Evolutionary conservation across 768 basidiomycete genomes (phyloP), one percentile per base, ranked within the genome.

Genomic region (Pleurotus salmoneostramineus): DNA sequence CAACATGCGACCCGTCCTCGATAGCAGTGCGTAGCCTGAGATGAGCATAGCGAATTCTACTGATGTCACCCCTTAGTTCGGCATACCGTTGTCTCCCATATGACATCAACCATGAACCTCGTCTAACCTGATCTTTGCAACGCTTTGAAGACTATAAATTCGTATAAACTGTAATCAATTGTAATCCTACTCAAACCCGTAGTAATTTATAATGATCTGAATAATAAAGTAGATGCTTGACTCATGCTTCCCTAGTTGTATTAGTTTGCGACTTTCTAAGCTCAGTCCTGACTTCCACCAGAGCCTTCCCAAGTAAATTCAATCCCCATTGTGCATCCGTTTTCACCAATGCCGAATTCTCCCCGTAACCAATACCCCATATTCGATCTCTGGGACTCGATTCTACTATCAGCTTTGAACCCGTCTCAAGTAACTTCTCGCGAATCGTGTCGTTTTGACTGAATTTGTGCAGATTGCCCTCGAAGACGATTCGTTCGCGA

Each of bases 321-420:
- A 77, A 55, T 4, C 84, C 85, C 85, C 84, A 86, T 27, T 72
- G 59, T n/a, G 68, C 66, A 60, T 66, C 65, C 59, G 65, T 68
- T 49, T 63, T 69, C 37, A 63, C 63, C 57, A 77, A 55, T 43
- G 84, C 84, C 56, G 77, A 77, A 64, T 74, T 73, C 68, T 74
- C 79, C 2, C 76, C 77, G 62, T 74, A 82, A 21, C 84, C 83
- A 56, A 87, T 78, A 0, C 83, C 85, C 84, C 85, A 88, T n/a
- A 86, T 81, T 59, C 75, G 66, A 65, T 87, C 85, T 15, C 72
- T 62, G 14, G 83, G 84, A 65, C 83, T 84, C 21, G 84, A 83
- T 66, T 86, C 86, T 0, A 81, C 83, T 35, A 86, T 61, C 56
- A 61, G 65, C 61, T 72, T 77, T 2, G 76, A 71, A 40, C 80